phyloP scores from a whole-genome alignment of 495 filamentous ascomycete genomes.

The Penicillium longicatenatum region DNA sequence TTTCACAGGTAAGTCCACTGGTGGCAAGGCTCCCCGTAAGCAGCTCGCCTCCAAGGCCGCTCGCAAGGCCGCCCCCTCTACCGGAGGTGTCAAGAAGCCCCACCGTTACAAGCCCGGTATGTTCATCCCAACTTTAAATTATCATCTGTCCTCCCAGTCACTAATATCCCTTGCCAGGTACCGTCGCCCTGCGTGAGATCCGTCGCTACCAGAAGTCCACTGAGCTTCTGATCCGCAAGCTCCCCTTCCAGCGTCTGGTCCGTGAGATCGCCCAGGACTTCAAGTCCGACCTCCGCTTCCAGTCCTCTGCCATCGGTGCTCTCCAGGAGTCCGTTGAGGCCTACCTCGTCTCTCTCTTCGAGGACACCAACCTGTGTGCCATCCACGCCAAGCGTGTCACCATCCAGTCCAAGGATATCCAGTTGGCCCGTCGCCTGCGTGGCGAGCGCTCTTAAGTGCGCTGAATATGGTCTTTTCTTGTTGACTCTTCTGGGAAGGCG shows the following conservation, averaged over 20 bases:
- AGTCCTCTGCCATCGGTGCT: constrained; percentile 98
- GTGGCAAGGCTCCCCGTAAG: constrained; percentile 99
- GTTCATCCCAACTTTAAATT: constrained; percentile 20
- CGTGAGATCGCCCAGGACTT: constrained; percentile 99
- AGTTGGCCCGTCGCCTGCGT: constrained; percentile 94
- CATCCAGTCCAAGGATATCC: constrained; percentile 95
- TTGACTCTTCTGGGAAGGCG: constrained; percentile 49
- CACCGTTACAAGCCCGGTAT: constrained; percentile 99
- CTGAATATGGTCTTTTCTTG: constrained; percentile 30
- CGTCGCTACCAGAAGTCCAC: constrained; percentile 99
- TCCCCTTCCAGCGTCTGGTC: constrained; percentile 99
- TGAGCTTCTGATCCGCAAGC: constrained; percentile 99
- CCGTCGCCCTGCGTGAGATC: constrained; percentile 99
- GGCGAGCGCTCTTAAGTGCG: constrained; percentile 79
- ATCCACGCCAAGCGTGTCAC: constrained; percentile 99
- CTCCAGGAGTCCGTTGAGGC: constrained; percentile 99
- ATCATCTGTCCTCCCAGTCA: neutral
- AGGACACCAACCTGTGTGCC: constrained; percentile 99
- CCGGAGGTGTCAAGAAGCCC: constrained; percentile 99
- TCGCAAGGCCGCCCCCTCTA: constrained; percentile 74
- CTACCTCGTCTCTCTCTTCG: constrained; percentile 99
- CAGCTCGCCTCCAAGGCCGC: constrained; percentile 89
- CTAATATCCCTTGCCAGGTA: constrained; percentile 59
- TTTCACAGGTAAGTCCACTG: constrained; percentile 81
- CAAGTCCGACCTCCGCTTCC: constrained; percentile 99